phyloP scores from a whole-genome alignment of 2,329 filamentous ascomycete genomes.

The Fusarium burgessii region DNA sequence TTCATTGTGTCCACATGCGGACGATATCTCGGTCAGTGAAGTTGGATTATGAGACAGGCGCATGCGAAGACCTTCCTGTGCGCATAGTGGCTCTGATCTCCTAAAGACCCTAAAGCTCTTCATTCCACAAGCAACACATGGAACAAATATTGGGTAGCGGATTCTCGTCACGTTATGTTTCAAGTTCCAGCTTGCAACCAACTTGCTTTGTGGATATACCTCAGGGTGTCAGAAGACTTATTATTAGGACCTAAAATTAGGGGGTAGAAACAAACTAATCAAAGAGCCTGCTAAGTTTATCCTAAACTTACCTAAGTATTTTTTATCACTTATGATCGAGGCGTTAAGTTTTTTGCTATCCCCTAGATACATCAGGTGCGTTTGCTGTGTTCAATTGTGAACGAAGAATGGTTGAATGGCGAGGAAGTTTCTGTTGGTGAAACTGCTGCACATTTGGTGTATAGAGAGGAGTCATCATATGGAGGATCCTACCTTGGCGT shows the following conservation, averaged over 20 bases:
- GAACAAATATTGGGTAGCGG: not conserved
- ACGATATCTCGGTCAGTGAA: not conserved
- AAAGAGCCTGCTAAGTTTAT: no score
- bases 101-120: not conserved
- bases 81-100: not conserved
- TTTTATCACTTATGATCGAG: no score
- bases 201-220: not conserved
- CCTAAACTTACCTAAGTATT: no score
- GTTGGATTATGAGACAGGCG: not conserved
- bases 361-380: no score
- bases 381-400: not conserved
- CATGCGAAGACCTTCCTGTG: not conserved
- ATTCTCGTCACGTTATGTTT: not conserved
- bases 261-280: no score
- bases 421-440: not conserved
- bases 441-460: not conserved
- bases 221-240: not conserved
- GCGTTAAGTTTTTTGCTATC: no score
- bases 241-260: no score
- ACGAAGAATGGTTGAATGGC: not conserved
- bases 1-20: not conserved
- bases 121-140: conserved; percentile 11
- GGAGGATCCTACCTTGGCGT: not conserved
- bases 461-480: not conserved
- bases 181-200: conserved; percentile 29